These are phyloP conservation scores for Pseudotsuga menziesii DNA, from an alignment of 75 land plant genomes.

Conservation along the genomic window DNA sequence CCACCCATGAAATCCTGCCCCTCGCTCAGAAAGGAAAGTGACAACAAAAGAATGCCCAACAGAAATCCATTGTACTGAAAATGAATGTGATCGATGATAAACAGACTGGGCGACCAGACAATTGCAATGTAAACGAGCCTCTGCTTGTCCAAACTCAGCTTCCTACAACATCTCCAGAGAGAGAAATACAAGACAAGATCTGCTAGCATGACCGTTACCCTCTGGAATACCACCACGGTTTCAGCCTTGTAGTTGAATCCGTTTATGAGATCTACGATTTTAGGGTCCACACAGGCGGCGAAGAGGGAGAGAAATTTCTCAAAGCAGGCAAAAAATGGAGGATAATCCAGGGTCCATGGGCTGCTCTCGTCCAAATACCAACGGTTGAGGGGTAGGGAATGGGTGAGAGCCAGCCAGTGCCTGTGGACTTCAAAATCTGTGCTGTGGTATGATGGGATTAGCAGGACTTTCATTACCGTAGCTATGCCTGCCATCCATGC, in stretches of 20 bases:
- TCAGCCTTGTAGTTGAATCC: slow-evolving; percentile 33
- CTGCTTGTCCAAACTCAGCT: slow-evolving; percentile 13
- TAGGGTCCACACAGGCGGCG: slow-evolving; percentile 57
- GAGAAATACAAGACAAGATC: slow-evolving; percentile 58
- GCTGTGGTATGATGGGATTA: slow-evolving; percentile 81
- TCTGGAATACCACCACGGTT: slow-evolving; percentile 53
- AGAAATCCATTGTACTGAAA: slow-evolving; percentile 95
- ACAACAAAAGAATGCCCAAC: slow-evolving; percentile 68
- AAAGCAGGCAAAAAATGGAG: slow-evolving; percentile 89
- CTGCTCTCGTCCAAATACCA: slow-evolving; percentile 83
- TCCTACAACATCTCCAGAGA: slow-evolving; percentile 26
- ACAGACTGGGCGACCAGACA: slow-evolving; percentile 69
- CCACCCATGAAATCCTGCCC: slow-evolving; percentile 82
- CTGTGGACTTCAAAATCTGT: slow-evolving; percentile 96
- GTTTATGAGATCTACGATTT: slow-evolving; percentile 33
- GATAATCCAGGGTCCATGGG: slow-evolving; percentile 92
- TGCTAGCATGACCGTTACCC: slow-evolving; percentile 48
- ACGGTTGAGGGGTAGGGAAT: slow-evolving; percentile 67
- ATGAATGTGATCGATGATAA: slow-evolving; percentile 90
- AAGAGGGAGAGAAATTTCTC: slow-evolving; percentile 57
- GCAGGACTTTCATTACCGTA: slow-evolving; percentile 62
- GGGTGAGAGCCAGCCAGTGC: slow-evolving; percentile 88
- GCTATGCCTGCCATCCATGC: slow-evolving; percentile 54
- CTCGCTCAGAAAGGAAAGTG: slow-evolving; percentile 59
- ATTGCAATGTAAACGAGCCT: slow-evolving; percentile 45